Conservation (phyloP, 495 filamentous ascomycete genomes). For the Lasiosphaeria miniovina region DNA sequence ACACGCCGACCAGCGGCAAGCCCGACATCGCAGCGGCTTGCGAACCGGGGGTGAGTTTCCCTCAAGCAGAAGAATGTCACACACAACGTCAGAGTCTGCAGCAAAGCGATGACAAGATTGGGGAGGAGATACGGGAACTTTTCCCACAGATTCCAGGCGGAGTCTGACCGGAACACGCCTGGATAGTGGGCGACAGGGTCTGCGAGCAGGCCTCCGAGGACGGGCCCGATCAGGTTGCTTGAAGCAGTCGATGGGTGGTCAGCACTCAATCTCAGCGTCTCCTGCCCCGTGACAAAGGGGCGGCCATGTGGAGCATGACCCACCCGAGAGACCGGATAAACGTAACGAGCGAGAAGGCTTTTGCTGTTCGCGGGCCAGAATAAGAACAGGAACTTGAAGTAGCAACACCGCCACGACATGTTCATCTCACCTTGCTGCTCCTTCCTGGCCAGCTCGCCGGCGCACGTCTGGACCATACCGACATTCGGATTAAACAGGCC, state of each 20-base stretch:
- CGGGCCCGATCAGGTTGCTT: conserved; percentile 12
- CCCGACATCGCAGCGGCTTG: background rate
- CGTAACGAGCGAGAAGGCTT: conserved; percentile 11
- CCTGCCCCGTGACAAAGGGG: background rate
- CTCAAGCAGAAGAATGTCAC: conserved; percentile 1
- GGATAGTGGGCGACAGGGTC: conserved; percentile 8
- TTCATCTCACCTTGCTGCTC: conserved; percentile 12
- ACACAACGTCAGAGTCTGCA: conserved; percentile 9
- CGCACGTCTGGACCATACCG: conserved; percentile 12
- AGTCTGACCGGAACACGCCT: conserved; percentile 4
- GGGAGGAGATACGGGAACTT: conserved; percentile 6
- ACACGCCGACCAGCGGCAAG: background rate
- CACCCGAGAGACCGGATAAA: conserved; percentile 17
- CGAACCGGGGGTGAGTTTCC: conserved; percentile 3
- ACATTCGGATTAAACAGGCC: conserved; percentile 15
- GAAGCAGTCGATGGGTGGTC: background rate
- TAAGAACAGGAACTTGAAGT: background rate
- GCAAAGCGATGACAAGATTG: conserved; percentile 6
- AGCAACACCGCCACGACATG: background rate
- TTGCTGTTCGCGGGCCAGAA: background rate
- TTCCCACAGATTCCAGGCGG: conserved; percentile 1
- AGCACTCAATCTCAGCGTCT: background rate
- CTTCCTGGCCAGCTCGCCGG: conserved; percentile 9
- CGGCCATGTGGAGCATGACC: background rate
- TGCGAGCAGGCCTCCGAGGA: conserved; percentile 13